These are phyloP conservation scores for Hygrophoropsis aurantiaca DNA, from an alignment of 768 basidiomycete species.

Conservation along the genomic window DNA sequence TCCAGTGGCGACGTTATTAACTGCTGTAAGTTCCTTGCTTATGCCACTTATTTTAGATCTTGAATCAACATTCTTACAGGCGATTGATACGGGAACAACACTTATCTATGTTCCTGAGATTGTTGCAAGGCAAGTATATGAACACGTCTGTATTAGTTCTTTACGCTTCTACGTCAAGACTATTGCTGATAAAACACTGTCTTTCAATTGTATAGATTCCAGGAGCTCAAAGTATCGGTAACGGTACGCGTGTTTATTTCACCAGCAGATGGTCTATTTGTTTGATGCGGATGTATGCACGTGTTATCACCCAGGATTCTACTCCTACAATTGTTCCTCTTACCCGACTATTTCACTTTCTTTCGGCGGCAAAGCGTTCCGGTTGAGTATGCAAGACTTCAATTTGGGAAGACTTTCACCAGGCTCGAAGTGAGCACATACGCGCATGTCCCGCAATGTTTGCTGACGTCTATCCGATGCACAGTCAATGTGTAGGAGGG, in stretches of 20 bases:
- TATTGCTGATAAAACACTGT: not conserved
- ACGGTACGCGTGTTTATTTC: too few species aligned
- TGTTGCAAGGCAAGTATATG: constrained; percentile 47
- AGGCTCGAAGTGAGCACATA: constrained; percentile 30
- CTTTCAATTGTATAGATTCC: constrained; percentile 43
- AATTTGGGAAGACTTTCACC: constrained; percentile 45
- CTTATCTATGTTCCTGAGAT: constrained; percentile 56
- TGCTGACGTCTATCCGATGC: not conserved
- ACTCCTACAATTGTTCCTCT: constrained; percentile 52
- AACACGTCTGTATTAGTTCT: constrained; percentile 26
- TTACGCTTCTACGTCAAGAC: too few species aligned
- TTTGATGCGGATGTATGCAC: too few species aligned
- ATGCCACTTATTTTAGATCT: constrained; percentile 3
- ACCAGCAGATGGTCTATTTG: too few species aligned
- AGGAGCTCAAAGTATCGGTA: constrained; percentile 25
- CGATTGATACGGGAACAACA: constrained; percentile 69
- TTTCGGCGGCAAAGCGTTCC: constrained; percentile 42
- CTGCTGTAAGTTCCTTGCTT: constrained; percentile 14
- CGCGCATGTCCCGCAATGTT: not conserved
- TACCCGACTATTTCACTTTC: constrained; percentile 38
- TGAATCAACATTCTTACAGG: constrained; percentile 31
- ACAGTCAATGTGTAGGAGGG: constrained; percentile 55
- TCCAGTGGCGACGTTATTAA: constrained; percentile 1
- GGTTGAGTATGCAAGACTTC: constrained; percentile 50
- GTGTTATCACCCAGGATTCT: constrained; percentile 50